Evolutionary conservation across 2,329 filamentous ascomycete genomes (phyloP), one percentile per base, ranked within the genome.

Genomic region (Lasiodiplodia hormozganensis): DNA sequence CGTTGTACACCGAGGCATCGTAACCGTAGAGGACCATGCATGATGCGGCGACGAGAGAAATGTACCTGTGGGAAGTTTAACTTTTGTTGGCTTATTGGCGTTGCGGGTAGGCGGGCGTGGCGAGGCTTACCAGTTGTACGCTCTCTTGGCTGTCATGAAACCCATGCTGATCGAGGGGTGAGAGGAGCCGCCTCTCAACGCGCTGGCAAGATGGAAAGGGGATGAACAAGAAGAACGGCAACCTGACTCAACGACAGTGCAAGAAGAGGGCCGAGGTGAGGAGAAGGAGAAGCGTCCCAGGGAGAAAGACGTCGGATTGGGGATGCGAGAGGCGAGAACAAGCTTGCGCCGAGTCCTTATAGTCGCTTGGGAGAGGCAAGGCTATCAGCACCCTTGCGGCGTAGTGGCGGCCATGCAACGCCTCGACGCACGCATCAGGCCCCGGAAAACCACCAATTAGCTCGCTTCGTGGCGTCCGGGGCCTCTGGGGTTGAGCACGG

Each of bases 21-120:
- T 92, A 92, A 68, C 90, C 90, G 76, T 92, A 92, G 54, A 92
- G 83, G 25, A 92, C 89, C 90, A 92, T 92, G 77, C 89, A 92
- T 77, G 89, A 88, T 74, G 90, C 89, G 68, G 90, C 90, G 71
- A 92, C 87, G 62, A 91, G 82, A 69, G 88, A 89, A 72, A 90
- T 88, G 81, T 89, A 91, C 88, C 88, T 86, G 66, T 53, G 11
- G 28, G 62, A 28, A 31, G 16, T 23, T 69, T 74, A 57, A 73
- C 68, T 11, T 31, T n/a, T 38, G 34, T 23, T 40, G 36, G 21
- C 28, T 16, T 31, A 40, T 16, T 34, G 43, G 43, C 18, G 31
- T 62, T 14, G 23, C 54, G 36, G 52, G 49, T 34, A 25, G 47
- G 23, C 10, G 51, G 47, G 21, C 8, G 18, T 36, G 60, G 51